phyloP scores from a whole-genome alignment of 1,139 yeast species.

The Scheffersomyces lignicola region DNA sequence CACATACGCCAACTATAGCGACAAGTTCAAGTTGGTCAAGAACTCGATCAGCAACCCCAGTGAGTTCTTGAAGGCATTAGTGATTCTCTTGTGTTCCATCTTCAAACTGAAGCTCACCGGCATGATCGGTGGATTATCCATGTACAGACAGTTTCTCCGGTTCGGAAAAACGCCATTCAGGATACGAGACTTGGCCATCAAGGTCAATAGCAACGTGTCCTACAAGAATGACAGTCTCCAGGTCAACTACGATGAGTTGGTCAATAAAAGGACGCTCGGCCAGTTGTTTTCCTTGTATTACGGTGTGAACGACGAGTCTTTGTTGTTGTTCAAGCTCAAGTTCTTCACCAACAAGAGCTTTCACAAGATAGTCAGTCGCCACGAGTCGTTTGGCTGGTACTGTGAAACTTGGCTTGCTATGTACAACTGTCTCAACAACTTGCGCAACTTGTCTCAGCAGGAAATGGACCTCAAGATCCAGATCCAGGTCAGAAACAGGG shows the following conservation, averaged over 20 bases:
- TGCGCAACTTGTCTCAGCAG: conserved; percentile 39
- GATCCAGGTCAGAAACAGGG: conserved; percentile 41
- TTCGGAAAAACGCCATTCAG: conserved; percentile 74
- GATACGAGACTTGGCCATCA: conserved; percentile 28
- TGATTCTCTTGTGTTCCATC: conserved; percentile 29
- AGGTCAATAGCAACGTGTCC: conserved; percentile 16
- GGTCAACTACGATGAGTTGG: conserved; percentile 28
- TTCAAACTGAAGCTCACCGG: conserved; percentile 37
- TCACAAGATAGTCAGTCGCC: conserved; percentile 40
- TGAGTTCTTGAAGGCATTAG: conserved; percentile 37
- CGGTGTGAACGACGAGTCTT: conserved; percentile 61
- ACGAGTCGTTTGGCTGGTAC: conserved; percentile 67
- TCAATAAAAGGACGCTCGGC: conserved; percentile 44
- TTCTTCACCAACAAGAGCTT: conserved; percentile 42
- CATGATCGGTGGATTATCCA: conserved; percentile 51
- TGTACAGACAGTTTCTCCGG: conserved; percentile 67
- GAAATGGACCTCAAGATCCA: conserved; percentile 43
- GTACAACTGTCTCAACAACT: conserved; percentile 44
- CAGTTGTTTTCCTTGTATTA: conserved; percentile 59
- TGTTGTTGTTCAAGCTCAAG: conserved; percentile 54
- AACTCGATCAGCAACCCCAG: conserved; percentile 45
- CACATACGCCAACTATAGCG: conserved; percentile 34
- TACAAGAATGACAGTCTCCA: conserved; percentile 12
- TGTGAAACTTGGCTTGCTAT: conserved; percentile 57
- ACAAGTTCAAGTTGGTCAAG: conserved; percentile 33